Conservation (phyloP, 2,329 filamentous ascomycete species). For the Ramularia collo-cygni region DNA sequence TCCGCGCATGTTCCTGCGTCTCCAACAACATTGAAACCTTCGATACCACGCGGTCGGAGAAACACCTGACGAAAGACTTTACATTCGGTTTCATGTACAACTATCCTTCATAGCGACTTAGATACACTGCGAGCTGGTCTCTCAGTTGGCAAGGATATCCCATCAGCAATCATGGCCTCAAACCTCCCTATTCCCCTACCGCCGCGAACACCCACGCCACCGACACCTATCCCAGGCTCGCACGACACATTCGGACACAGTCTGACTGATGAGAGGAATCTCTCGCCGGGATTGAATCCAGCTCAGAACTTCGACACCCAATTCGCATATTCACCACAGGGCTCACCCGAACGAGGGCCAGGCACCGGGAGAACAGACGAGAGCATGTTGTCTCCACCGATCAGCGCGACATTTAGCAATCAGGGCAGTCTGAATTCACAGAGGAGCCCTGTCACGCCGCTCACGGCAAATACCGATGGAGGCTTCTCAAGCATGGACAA, state of each 20-base stretch:
- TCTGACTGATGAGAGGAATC: background rate
- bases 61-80: background rate
- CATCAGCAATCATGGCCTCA: conserved; percentile 47
- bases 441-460: conserved; percentile 29
- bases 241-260: background rate
- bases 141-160: background rate
- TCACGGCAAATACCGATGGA: conserved; percentile 26
- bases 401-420: conserved; percentile 22
- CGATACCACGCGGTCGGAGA: background rate
- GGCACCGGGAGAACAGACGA: conserved; percentile 14
- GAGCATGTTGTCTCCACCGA: conserved; percentile 25
- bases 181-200: conserved; percentile 52
- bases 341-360: background rate
- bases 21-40: background rate
- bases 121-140: background rate
- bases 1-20: background rate
- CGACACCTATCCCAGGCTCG: conserved; percentile 22
- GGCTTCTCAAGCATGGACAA: conserved; percentile 23
- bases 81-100: background rate
- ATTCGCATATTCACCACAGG: too few relatives aligned
- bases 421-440: conserved; percentile 20
- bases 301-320: background rate
- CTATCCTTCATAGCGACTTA: background rate
- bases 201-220: conserved; percentile 59
- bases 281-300: background rate